phyloP scores from a whole-genome alignment of 2,329 filamentous ascomycete species.

The Sphaerulina populicola region DNA sequence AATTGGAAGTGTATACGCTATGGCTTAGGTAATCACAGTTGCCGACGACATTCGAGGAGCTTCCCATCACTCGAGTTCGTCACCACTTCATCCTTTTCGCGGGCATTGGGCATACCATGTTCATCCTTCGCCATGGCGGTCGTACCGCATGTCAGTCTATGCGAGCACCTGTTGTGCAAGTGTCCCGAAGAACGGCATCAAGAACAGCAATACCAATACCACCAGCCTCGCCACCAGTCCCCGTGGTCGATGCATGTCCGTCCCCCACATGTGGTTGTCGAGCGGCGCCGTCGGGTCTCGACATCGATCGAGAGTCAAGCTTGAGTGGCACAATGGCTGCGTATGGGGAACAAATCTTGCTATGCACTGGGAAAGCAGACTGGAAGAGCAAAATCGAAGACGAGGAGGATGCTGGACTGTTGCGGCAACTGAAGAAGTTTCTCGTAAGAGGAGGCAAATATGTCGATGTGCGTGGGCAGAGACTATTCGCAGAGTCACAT shows the following conservation, averaged over 20 bases:
- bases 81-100: background rate
- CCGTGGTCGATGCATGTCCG: constrained; percentile 55
- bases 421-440: constrained; percentile 59
- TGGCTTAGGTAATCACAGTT: no score
- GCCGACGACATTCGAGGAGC: no score
- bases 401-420: constrained; percentile 54
- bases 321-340: constrained; percentile 68
- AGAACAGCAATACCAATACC: constrained; percentile 29
- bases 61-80: background rate
- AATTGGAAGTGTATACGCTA: no score
- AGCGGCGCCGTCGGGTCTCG: constrained; percentile 55
- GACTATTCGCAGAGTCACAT: background rate
- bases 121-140: constrained; percentile 23
- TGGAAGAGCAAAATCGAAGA: constrained; percentile 82
- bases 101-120: constrained; percentile 18
- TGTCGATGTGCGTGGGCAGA: constrained; percentile 38
- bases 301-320: constrained; percentile 62
- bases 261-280: constrained; percentile 68
- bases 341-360: constrained; percentile 73
- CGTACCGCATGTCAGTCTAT: constrained; percentile 11
- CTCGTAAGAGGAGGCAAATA: constrained; percentile 38
- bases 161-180: background rate
- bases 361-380: constrained; percentile 71
- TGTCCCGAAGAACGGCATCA: constrained; percentile 20
- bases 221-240: constrained; percentile 33